Base-by-base conservation (phyloP, 1,139 yeast species). In the Candida frijolesensis region DNA sequence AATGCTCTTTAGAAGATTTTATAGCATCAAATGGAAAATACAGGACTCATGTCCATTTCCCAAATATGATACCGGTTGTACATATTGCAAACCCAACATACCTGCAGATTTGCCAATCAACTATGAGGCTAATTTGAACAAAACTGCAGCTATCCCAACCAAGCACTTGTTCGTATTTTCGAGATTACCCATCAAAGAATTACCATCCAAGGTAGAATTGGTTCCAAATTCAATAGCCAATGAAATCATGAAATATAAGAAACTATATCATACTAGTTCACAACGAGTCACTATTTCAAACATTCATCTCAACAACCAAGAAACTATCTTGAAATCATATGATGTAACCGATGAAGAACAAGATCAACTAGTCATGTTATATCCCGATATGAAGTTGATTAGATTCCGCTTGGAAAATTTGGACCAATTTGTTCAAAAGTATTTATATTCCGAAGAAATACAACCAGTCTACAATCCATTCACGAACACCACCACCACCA, bases 201-300 rank as follows among this genome's bases (percentile, higher is more conserved):
- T 90, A 86, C 85, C 87, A 1, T 74, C 84, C 8, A 77, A 79
- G 54, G 72, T 84, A 33, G 89, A 85, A 51, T 56, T 72, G 45
- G 67, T 67, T 30, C 79, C 80, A 0, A 76, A 70, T 0, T 69
- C 82, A 1, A 46, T 57, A 19, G 46, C 55, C 30, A 42, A 47
- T 30, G 51, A 51, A 18, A 50, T 57, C 12, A 49, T 53, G 55
- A 80, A 60, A 67, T 82, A 0, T 35, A 32, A 29, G 27, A 11
- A 39, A 8, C 25, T 42, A 25, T 46, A 44, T 41, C 42, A 47
- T 30, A 37, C 44, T 22, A 42, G 19, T 16, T 4, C 25, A 5
- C 48, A 51, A 46, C 42, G 48, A 33, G 42, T 46, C 14, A 22
- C 40, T 19, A 25, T 53, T 11, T 81, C 87, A 15, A 79, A 79